Conservation (phyloP, 192 early-diverging fungal species). For the Endogone sp. region DNA sequence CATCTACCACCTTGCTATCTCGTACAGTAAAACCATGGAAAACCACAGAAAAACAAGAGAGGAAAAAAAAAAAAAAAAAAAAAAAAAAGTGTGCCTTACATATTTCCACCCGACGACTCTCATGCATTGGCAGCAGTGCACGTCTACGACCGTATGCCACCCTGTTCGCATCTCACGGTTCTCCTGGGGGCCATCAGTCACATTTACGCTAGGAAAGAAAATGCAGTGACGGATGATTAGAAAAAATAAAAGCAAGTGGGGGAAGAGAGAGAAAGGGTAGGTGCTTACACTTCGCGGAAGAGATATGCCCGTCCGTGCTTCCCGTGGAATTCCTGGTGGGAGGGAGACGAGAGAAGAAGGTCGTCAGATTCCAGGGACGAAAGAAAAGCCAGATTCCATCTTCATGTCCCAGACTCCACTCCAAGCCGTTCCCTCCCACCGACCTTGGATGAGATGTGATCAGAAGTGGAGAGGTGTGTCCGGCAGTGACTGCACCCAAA, state of each 20-base stretch:
- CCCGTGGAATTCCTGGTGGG: slow-evolving; percentile 49
- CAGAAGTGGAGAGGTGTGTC: slow-evolving; percentile 46
- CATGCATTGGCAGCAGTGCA: slow-evolving; percentile 54
- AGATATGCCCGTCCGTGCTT: slow-evolving; percentile 64
- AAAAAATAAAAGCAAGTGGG: neutral
- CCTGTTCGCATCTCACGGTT: slow-evolving; percentile 72
- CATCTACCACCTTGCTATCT: too few species aligned
- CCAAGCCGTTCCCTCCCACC: neutral
- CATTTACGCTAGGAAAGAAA: slow-evolving; percentile 41
- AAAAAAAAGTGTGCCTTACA: slow-evolving; percentile 25
- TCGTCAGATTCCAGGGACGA: neutral
- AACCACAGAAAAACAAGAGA: neutral
- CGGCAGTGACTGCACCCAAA: slow-evolving; percentile 44
- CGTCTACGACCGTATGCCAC: slow-evolving; percentile 64
- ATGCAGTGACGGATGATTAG: neutral
- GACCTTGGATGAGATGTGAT: slow-evolving; percentile 48
- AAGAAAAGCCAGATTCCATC: neutral
- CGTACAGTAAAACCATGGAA: too few species aligned
- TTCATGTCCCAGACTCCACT: too few species aligned
- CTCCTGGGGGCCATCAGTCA: slow-evolving; percentile 47
- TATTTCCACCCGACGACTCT: slow-evolving; percentile 62
- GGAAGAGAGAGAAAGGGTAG: neutral
- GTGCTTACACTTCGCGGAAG: slow-evolving; percentile 46
- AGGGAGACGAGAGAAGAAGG: slow-evolving; percentile 13
- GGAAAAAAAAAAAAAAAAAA: slow-evolving; percentile 2